phyloP scores from a whole-genome alignment of 2,329 filamentous ascomycete species.

The Curvularia verruculosa region DNA sequence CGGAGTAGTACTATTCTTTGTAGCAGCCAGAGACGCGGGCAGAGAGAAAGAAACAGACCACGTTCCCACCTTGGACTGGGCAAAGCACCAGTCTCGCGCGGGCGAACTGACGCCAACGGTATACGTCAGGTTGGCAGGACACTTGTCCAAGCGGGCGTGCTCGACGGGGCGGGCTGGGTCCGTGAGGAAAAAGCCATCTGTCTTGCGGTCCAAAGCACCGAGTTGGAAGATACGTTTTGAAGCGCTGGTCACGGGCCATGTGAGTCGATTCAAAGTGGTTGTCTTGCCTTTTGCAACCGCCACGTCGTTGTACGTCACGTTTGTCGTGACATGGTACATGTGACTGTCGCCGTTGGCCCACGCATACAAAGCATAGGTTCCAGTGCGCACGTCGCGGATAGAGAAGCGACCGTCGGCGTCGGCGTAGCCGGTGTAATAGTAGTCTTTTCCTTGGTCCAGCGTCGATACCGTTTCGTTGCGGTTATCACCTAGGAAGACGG shows the following conservation, averaged over 20 bases:
- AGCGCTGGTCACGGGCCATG: slow-evolving; percentile 49
- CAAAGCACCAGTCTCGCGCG: slow-evolving; percentile 57
- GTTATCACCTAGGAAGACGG: slow-evolving; percentile 59
- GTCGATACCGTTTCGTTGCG: slow-evolving; percentile 53
- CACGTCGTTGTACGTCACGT: slow-evolving; percentile 52
- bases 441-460: slow-evolving; percentile 56
- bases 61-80: slow-evolving; percentile 49
- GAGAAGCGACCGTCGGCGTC: slow-evolving; percentile 53
- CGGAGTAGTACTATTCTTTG: slow-evolving; percentile 33
- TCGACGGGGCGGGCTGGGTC: slow-evolving; percentile 52
- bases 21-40: slow-evolving; percentile 16
- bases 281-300: slow-evolving; percentile 44
- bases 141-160: slow-evolving; percentile 54
- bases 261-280: slow-evolving; percentile 34
- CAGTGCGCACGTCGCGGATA: slow-evolving; percentile 54
- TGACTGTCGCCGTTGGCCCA: slow-evolving; percentile 56
- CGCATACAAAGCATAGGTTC: slow-evolving; percentile 57
- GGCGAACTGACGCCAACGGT: slow-evolving; percentile 47
- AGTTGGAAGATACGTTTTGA: slow-evolving; percentile 57
- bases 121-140: slow-evolving; percentile 55
- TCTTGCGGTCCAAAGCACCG: slow-evolving; percentile 56
- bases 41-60: slow-evolving; percentile 45
- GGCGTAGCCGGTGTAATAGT: slow-evolving; percentile 59
- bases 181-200: slow-evolving; percentile 52
- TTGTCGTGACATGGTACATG: slow-evolving; percentile 55